phyloP scores from a whole-genome alignment of 306 rosid species.

The Vigna angularis region DNA sequence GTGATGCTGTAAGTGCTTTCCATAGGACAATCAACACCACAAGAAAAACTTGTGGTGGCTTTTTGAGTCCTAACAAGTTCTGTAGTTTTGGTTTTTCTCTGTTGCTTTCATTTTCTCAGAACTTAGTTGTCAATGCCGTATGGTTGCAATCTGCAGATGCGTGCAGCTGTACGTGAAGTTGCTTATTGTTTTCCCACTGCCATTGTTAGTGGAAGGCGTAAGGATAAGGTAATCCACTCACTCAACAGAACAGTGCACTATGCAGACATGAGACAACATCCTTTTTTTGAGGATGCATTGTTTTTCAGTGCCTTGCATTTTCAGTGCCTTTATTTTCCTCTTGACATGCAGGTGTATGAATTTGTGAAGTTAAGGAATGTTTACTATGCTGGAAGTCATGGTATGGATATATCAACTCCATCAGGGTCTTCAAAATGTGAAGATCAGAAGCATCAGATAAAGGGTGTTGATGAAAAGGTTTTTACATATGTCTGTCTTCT shows the following conservation, averaged over 20 bases:
- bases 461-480: conserved; percentile 58
- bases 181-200: conserved; percentile 60
- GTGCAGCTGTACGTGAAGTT: conserved; percentile 51
- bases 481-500: conserved; percentile 7
- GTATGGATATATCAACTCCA: conserved; percentile 74
- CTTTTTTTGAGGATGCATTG: not conserved
- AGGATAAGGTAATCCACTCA: conserved; percentile 55
- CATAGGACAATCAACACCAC: conserved; percentile 11
- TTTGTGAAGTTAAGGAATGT: conserved; percentile 61
- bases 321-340: conserved; percentile 2
- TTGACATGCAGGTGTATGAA: conserved; percentile 52
- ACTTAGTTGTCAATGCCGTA: not conserved
- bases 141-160: conserved; percentile 55
- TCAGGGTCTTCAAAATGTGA: conserved; percentile 50
- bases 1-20: conserved; percentile 47
- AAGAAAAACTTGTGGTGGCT: conserved; percentile 7
- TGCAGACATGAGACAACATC: not conserved
- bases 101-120: conserved; percentile 28
- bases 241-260: conserved; percentile 1
- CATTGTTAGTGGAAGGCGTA: conserved; percentile 61
- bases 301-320: not conserved
- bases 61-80: conserved; percentile 9
- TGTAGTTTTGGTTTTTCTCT: not conserved
- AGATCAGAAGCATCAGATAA: conserved; percentile 50
- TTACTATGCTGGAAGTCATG: conserved; percentile 78